Base-by-base conservation (phyloP, 2,329 filamentous ascomycete species). In the Fusarium sp. region DNA sequence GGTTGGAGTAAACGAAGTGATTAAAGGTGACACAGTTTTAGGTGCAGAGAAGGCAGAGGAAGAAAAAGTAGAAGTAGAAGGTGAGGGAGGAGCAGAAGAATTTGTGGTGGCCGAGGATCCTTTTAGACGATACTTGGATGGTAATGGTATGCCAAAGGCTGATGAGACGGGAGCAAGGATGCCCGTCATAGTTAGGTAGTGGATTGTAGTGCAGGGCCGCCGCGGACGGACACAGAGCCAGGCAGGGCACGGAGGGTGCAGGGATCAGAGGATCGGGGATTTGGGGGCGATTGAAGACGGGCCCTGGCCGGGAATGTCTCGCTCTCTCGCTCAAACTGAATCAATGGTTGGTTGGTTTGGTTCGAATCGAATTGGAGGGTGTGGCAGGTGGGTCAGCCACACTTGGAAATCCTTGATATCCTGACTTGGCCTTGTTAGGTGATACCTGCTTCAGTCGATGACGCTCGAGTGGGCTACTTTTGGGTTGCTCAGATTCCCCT, bases 71-170 rank as follows among this genome's bases (percentile, higher is more conserved):
- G 62, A 70, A 23, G 48, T 50, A 30, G 71, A 62, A 62, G 69
- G 33, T 38, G 71, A 62, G 11, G 75, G 67, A 3, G 71, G 73
- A 17, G 53, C 35, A 13, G 64, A 23, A 9, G 72, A 71, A 41
- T 52, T 13, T 33, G 59, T 45, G 35, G 61, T 53, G 60, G 73
- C 44, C 49, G 63, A 46, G 33, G 64, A 65, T 70, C 71, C 61
- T 69, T 75, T 76, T 68, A 58, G 50, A 68, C 64, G 73, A 70
- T 75, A 75, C 66, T 73, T 75, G 10, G 76, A 74, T n/a, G 72
- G 64, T 35, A 77, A 62, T 23, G 78, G 72, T 33, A 80, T 63
- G 60, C 80, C 79, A 71, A 81, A 81, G 50, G 80, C 80, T 33
- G 79, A 81, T 54, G 76, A 73, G 41, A 80, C 71, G 45, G 79